A percentile compares a stretch with the other conserved stretches of the same genome.
phyloP scores from a whole-genome alignment of 495 filamentous ascomycete species.

The Elasticomyces elasticus region DNA sequence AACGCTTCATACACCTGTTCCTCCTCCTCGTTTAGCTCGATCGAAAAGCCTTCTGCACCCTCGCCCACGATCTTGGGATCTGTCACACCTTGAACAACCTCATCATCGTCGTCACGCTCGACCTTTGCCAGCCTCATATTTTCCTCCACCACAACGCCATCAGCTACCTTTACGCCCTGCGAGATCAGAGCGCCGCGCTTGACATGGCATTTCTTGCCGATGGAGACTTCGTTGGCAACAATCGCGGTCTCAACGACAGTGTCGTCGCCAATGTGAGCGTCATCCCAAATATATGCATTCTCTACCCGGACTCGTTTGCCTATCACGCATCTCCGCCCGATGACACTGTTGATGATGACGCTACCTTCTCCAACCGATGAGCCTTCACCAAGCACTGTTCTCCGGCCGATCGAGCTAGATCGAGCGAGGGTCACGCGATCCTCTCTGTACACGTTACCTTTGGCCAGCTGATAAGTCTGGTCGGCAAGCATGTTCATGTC shows the following conservation, averaged over 20 bases:
- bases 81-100: constrained; percentile 33
- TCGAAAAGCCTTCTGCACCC: constrained; percentile 45
- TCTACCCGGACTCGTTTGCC: constrained; percentile 72
- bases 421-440: constrained; percentile 61
- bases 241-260: constrained; percentile 62
- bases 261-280: constrained; percentile 62
- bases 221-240: constrained; percentile 55
- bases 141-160: constrained; percentile 44
- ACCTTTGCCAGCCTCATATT: constrained; percentile 47
- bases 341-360: constrained; percentile 57
- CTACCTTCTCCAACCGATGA: constrained; percentile 66
- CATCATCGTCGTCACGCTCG: constrained; percentile 35
- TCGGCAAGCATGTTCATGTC: constrained; percentile 73
- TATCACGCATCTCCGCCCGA: constrained; percentile 76
- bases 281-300: constrained; percentile 85
- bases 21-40: constrained; percentile 38
- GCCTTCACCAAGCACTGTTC: constrained; percentile 62
- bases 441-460: constrained; percentile 59
- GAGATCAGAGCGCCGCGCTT: constrained; percentile 69
- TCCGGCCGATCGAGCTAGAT: constrained; percentile 53
- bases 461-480: constrained; percentile 61
- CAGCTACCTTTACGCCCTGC: constrained; percentile 60
- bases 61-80: constrained; percentile 50
- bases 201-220: constrained; percentile 62
- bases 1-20: constrained; percentile 32